A percentile compares a stretch with the other conserved stretches of the same genome.
These are phyloP conservation scores for Stachybotrys elegans DNA, from an alignment of 2,329 filamentous ascomycete species.

Conservation along the genomic window DNA sequence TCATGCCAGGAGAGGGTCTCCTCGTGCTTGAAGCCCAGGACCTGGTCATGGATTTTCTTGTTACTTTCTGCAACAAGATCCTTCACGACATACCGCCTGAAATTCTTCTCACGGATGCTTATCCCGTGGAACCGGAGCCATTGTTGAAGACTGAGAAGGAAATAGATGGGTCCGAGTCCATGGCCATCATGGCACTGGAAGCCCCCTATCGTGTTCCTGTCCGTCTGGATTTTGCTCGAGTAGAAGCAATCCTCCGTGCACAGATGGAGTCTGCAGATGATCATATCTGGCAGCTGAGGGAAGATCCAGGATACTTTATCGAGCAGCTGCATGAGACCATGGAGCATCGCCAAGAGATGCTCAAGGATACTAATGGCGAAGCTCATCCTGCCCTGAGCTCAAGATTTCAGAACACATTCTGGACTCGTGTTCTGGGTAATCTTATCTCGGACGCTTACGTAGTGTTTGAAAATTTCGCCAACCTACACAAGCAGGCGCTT, in stretches of 20 bases:
- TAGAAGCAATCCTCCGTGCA: constrained; percentile 39
- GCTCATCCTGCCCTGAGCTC: constrained; percentile 17
- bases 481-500: constrained; percentile 27
- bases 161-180: constrained; percentile 25
- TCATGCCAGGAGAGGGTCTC: constrained; percentile 39
- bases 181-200: constrained; percentile 38
- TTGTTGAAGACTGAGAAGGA: constrained; percentile 21
- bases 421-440: constrained; percentile 31
- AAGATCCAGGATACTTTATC: constrained; percentile 55
- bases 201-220: constrained; percentile 48
- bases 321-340: constrained; percentile 33
- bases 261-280: constrained; percentile 40
- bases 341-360: constrained; percentile 40
- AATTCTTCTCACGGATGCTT: constrained; percentile 18
- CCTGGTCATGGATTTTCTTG: constrained; percentile 40
- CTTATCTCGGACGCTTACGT: constrained; percentile 26
- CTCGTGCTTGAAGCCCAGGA: constrained; percentile 47
- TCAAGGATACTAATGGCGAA: constrained; percentile 32
- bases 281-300: constrained; percentile 49
- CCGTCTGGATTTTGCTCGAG: constrained; percentile 36
- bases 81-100: constrained; percentile 42
- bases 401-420: constrained; percentile 21
- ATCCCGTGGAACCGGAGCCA: constrained; percentile 32
- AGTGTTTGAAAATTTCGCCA: constrained; percentile 30
- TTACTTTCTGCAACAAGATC: constrained; percentile 39